Conservation (phyloP, 1,284 basidiomycete genomes). For the Takashimella koratensis region DNA sequence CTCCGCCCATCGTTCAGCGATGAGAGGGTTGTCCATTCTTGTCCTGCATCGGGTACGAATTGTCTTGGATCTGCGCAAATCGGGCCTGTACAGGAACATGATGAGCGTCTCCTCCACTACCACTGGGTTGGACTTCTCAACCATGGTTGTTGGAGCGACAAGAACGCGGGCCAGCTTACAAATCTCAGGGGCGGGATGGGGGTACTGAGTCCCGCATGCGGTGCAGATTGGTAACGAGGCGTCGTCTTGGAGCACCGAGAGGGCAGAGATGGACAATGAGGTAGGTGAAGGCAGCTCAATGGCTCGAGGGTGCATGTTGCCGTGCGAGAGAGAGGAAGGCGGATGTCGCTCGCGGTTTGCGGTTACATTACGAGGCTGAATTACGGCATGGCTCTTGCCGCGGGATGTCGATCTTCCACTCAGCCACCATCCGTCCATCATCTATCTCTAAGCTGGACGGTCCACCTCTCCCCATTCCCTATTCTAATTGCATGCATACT, state of each 20-base stretch:
- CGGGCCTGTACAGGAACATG: conserved; percentile 15
- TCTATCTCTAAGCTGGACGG: too few relatives aligned
- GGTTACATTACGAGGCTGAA: too few relatives aligned
- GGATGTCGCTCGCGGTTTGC: not conserved
- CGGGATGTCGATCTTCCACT: too few relatives aligned
- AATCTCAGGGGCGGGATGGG: conserved; percentile 9
- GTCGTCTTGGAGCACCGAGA: conserved; percentile 31
- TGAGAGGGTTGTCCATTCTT: conserved; percentile 39
- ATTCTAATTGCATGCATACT: too few relatives aligned
- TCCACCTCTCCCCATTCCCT: too few relatives aligned
- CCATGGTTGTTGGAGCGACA: conserved; percentile 4
- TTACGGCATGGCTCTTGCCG: too few relatives aligned
- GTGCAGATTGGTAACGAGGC: conserved; percentile 40
- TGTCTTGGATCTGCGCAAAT: conserved; percentile 44
- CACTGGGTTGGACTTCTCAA: too few relatives aligned
- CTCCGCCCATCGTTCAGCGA: conserved; percentile 17
- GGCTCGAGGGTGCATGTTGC: not conserved
- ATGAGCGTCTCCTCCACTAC: too few relatives aligned
- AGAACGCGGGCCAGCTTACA: conserved; percentile 28
- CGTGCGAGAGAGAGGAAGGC: too few relatives aligned
- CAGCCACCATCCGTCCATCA: too few relatives aligned
- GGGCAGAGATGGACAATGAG: conserved; percentile 17
- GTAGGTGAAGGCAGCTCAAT: not conserved
- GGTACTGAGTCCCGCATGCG: conserved; percentile 46
- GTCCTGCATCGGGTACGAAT: conserved; percentile 37